These are phyloP conservation scores for Neophaeococcomyces aloes DNA, from an alignment of 2,329 filamentous ascomycete genomes.

Conservation along the genomic window DNA sequence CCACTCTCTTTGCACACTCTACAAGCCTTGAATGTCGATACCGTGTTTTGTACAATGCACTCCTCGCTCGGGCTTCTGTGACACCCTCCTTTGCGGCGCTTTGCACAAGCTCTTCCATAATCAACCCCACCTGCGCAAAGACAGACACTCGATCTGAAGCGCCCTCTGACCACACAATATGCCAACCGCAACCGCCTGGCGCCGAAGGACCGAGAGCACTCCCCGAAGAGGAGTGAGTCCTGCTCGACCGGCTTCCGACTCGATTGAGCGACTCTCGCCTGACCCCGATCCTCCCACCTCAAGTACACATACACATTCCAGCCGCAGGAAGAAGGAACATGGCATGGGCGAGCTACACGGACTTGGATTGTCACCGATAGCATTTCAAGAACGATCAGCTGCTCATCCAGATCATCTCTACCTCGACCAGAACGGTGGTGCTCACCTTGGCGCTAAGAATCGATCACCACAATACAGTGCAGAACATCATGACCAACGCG, in stretches of 20 bases:
- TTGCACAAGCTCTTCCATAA: slow-evolving; percentile 3
- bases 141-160: not conserved
- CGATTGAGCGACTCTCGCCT: slow-evolving; percentile 20
- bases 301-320: not conserved
- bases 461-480: slow-evolving; percentile 1
- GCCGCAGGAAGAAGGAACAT: slow-evolving; percentile 2
- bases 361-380: slow-evolving; percentile 15
- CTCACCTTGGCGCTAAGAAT: slow-evolving; percentile 15
- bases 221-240: slow-evolving; percentile 14
- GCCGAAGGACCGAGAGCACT: slow-evolving; percentile 10
- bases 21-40: not conserved
- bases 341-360: slow-evolving; percentile 7
- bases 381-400: slow-evolving; percentile 2
- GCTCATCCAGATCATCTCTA: slow-evolving; percentile 18
- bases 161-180: slow-evolving; percentile 9
- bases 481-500: not conserved
- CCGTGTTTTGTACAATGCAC: not conserved
- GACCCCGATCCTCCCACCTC: slow-evolving; percentile 10
- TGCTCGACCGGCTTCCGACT: slow-evolving; percentile 12
- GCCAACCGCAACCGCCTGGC: slow-evolving; percentile 21
- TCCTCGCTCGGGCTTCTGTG: not conserved
- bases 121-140: slow-evolving; percentile 17
- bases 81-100: not conserved
- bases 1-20: not conserved
- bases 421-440: slow-evolving; percentile 17